Evolutionary conservation across 208 protist genomes (phyloP), one percentile per base, ranked within the genome.

Genomic region (Acanthamoeba lenticulata): DNA sequence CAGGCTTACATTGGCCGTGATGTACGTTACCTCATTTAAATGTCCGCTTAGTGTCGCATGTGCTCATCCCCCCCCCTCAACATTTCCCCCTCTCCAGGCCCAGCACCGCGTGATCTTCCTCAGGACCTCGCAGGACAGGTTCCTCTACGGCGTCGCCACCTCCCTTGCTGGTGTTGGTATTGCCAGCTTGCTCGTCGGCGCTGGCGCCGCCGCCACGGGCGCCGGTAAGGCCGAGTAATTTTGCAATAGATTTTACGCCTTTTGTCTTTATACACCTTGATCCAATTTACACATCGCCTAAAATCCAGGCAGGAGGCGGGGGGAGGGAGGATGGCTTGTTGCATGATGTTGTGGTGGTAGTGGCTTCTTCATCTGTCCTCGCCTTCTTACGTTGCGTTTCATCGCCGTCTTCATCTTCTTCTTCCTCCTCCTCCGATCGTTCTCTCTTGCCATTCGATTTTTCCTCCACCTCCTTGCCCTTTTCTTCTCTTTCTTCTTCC

Each of bases 41-140:
- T 45, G 32, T 83, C 74, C 40, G 74, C 42, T 49, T 29, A 11
- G 34, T 17, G 11, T 17, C 5, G 27, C 74, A 85, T 24, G 1
- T 45, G 15, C 40, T 89, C 32, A 0, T n/a, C 81, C 81, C 81
- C 45, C 81, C 81, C 47, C n/a, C n/a, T 40, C 11, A 27, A 32
- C 19, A 89, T 65, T 65, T 21, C 24, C 36, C 13, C 65, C 19
- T 21, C 11, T 34, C 27, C 67, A 77, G 67, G 67, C 67, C 67
- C 67, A 77, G 38, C 67, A 77, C 67, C 67, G 67, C 21, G 67
- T 77, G 36, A 77, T 77, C 38, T 77, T 77, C 67, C 67, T 77
- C 36, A 77, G 67, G 67, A 77, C 32, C 67, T 29, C 34, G 0
- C 67, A 77, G 67, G 67, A 77, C 67, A 77, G 44, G 67, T 77